Percentiles rank a stretch among this genome's conserved stretches.
Conservation (phyloP, 2,329 filamentous ascomycete genomes). For the Trichoderma aggressivum region DNA sequence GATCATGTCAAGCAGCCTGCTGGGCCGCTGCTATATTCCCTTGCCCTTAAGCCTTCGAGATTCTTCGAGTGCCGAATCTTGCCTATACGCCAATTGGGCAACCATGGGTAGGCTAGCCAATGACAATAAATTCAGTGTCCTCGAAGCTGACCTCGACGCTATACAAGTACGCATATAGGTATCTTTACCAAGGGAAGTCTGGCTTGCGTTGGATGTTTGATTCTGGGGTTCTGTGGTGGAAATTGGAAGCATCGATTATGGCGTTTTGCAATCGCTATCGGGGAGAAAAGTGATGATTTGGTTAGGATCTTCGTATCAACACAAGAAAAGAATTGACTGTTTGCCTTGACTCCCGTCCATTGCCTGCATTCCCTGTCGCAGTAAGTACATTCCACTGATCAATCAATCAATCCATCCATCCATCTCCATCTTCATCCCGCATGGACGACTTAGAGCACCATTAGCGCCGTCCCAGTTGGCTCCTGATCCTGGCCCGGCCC, state of each 20-base stretch:
- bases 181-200: neutral
- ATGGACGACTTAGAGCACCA: neutral
- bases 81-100: too few species aligned
- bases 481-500: constrained; percentile 2
- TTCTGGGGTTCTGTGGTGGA: neutral
- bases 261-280: neutral
- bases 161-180: neutral
- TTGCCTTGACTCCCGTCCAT: neutral
- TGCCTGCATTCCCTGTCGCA: rapidly evolving
- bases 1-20: constrained; percentile 22
- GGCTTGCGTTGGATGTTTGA: neutral
- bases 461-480: neutral
- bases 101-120: neutral
- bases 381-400: neutral
- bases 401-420: neutral
- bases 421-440: neutral
- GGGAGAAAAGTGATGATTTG: neutral
- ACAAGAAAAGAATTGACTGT: neutral
- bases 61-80: too few species aligned
- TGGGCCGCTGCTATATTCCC: neutral
- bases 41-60: neutral
- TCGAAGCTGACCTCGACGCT: neutral
- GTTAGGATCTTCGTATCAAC: neutral
- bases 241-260: neutral
- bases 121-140: neutral